These are phyloP conservation scores for Ustilago tritici DNA, from an alignment of 1,284 basidiomycete species.

Conservation along the genomic window DNA sequence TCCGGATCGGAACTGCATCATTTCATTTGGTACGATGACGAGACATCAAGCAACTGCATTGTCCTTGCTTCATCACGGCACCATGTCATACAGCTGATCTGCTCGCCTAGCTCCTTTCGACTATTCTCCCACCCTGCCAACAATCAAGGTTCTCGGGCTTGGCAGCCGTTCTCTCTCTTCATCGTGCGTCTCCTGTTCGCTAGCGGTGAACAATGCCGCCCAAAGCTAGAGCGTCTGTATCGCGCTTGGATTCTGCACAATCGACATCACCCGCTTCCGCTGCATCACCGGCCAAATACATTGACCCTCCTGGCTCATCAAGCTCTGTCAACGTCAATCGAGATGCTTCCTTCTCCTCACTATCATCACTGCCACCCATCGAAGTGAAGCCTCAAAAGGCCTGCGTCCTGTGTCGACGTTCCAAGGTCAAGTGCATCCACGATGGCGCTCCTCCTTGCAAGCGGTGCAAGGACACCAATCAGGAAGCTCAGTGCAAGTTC, in stretches of 20 bases:
- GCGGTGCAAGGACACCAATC: constrained; percentile 54
- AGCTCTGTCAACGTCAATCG: background rate
- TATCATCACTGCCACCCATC: constrained; percentile 33
- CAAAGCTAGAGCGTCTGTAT: constrained; percentile 15
- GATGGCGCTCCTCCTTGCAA: constrained; percentile 61
- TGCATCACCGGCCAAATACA: constrained; percentile 24
- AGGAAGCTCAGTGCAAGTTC: constrained; percentile 62
- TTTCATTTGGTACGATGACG: no score
- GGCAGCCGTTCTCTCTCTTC: background rate
- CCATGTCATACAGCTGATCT: background rate
- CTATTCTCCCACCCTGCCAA: background rate
- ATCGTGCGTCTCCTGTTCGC: background rate
- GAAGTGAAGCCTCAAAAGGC: constrained; percentile 62
- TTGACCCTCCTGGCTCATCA: background rate
- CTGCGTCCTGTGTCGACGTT: constrained; percentile 55
- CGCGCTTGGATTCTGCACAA: constrained; percentile 14
- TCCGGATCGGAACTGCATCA: background rate
- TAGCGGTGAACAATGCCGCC: constrained; percentile 30
- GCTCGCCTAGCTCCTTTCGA: background rate
- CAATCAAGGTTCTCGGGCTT: background rate
- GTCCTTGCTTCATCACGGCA: background rate
- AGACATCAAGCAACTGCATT: background rate
- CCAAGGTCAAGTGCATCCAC: constrained; percentile 63
- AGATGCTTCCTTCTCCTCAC: constrained; percentile 22
- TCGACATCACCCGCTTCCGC: constrained; percentile 32